Base-by-base conservation (phyloP, 202 grass and related monocot genomes). In the Bolboschoenoplectus hybrid region DNA sequence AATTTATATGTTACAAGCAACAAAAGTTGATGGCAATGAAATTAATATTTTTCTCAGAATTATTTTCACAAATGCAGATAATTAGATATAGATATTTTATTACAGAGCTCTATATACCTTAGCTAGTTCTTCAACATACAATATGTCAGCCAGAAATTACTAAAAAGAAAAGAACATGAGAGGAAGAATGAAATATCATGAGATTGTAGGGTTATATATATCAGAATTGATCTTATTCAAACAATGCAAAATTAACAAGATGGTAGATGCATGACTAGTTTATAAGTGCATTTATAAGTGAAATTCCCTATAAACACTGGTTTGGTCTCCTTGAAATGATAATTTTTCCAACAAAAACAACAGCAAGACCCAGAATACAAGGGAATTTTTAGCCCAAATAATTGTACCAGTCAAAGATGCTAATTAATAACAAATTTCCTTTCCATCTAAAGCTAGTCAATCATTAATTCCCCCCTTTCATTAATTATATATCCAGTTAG, bases 331-430 rank as follows among this genome's bases (percentile, higher is more conserved):
- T 58, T 84, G 49, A 56, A 69, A 43, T 51, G 63, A 69, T 56
- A 38, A 67, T 69, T 69, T 72, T 44, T 34, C 82, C 35, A 84
- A 84, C 7, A 20, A 57, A 70, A 84, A 72, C 82, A 84, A 58
- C 82, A 84, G 57, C 82, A 84, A 84, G 65, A 84, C 82, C 82
- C 82, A 41, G 82, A 84, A 69, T 84, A 84, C 82, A 69, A 84
- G 82, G 82, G 65, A 52, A 84, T 53, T 84, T 84, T 84, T 72
- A 84, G 34, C 82, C 40, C 64, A 52, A 45, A 84, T 52, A 65
- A 67, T 67, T 82, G 81, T 36, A 72, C 34, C 88, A 86, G 89
- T 88, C 89, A 91, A 91, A 88, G 79, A 86, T 91, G 76, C 44
- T 70, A 88, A 26, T 26, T 26, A 26, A 26, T 26, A 26, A 68